Base-by-base conservation (phyloP, 495 filamentous ascomycete genomes). In the Baudoinia panamericana region DNA sequence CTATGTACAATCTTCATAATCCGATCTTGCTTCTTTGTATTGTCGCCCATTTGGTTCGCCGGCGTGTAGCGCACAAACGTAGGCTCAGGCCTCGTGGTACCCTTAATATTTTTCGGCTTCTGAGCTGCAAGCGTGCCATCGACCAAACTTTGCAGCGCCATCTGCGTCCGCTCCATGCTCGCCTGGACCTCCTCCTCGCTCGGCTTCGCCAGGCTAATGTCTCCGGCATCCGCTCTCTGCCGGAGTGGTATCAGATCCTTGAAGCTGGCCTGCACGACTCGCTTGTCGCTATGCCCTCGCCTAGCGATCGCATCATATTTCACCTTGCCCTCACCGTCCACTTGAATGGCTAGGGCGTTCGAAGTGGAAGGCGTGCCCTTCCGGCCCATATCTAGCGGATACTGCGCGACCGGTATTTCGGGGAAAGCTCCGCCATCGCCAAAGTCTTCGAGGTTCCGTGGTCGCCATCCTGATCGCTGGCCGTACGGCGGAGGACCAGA, bases 1-100 rank as follows among this genome's bases (percentile, higher is more conserved):
- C 84, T 68, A 56, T 94, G 84, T 30, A 95, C 83, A 56, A 99
- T 96, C 66, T 96, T 96, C 74, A 99, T 87, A 48, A 99, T 93
- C 10, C 92, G 78, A 52, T 95, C 86, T 52, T 88, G 87, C 62
- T 90, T 90, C 55, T 73, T 75, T 7, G 71, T 71, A 28, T 70
- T 84, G 60, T 95, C 84, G 5, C 90, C 90, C 84, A 99, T 94
- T 67, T 99, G 90, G 50, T 87, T 86, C 4, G 84, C 84, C 1
- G 90, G 90, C 19, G 87, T 95, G 55, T 96, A 99, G 18, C 84
- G 74, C 27, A 99, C 92, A 57, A 83, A 99, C 4, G 90, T 95
- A 2, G 90, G 80, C 40, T 93, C 87, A 24, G 78, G 74, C 48
- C 76, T 70, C n/a, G 64, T 64, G 15, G 74, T 75, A 7, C 80